Evolutionary conservation across 2,329 filamentous ascomycete species (phyloP).

Genomic region (Xylaria sp.): DNA sequence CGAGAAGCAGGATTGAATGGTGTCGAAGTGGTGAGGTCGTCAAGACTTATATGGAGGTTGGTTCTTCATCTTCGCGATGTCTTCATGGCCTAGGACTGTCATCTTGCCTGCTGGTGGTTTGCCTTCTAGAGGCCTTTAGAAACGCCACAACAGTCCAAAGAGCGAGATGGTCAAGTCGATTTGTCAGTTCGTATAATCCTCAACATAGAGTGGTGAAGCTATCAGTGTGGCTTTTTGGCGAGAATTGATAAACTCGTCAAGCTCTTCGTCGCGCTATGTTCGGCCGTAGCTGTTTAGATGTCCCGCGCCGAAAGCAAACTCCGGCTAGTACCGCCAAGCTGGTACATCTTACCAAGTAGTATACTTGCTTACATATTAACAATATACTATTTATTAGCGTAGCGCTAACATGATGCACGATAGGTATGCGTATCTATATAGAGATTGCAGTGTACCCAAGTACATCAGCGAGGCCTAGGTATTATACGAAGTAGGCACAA

Average conservation of each 20-base stretch:
- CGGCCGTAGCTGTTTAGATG: not conserved
- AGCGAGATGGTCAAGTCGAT: slow-evolving; percentile 12
- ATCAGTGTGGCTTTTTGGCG: slow-evolving; percentile 10
- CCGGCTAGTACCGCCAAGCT: not conserved
- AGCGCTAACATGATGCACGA: not conserved
- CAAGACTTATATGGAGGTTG: slow-evolving; percentile 24
- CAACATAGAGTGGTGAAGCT: slow-evolving; percentile 1
- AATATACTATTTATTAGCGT: not conserved
- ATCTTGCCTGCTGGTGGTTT: slow-evolving; percentile 6
- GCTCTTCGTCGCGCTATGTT: not conserved
- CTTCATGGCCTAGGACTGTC: not conserved
- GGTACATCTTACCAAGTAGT: not conserved
- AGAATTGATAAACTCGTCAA: not conserved
- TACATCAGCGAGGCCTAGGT: not conserved
- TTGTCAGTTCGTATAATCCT: slow-evolving; percentile 28
- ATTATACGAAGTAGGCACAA: not conserved
- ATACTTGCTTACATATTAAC: slow-evolving; percentile 2
- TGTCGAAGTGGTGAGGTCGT: slow-evolving; percentile 13
- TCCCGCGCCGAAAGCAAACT: slow-evolving; percentile 1
- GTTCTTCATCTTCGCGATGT: not conserved
- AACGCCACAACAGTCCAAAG: slow-evolving; percentile 14
- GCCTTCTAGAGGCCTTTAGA: not conserved
- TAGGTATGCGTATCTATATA: not conserved
- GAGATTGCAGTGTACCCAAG: not conserved
- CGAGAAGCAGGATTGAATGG: slow-evolving; percentile 18